These are phyloP conservation scores for Tripidium arundinaceum DNA, from an alignment of 202 grass and related monocot genomes.

Conservation along the genomic window DNA sequence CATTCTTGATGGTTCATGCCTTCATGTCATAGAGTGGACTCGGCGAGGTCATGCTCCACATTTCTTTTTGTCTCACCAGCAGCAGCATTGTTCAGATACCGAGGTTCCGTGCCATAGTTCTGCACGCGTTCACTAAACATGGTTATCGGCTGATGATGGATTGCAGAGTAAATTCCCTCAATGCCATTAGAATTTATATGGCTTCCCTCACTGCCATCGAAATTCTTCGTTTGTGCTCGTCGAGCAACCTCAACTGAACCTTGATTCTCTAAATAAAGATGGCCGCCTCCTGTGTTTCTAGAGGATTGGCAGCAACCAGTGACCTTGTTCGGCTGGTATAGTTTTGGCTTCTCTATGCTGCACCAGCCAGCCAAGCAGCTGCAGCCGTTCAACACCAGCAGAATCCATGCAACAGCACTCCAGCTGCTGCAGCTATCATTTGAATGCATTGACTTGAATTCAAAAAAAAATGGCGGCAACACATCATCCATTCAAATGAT, in stretches of 20 bases:
- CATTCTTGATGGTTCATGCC: neutral
- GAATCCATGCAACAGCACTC: too few relatives aligned
- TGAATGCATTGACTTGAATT: too few relatives aligned
- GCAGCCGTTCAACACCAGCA: too few relatives aligned
- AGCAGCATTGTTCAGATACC: neutral
- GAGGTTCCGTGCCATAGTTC: neutral
- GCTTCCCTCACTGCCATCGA: neutral
- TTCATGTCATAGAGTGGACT: neutral
- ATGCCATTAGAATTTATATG: neutral
- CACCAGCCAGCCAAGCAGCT: too few relatives aligned
- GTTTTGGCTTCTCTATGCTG: too few relatives aligned
- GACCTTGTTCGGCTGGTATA: too few relatives aligned
- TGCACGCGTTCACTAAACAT: neutral
- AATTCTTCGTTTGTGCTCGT: neutral
- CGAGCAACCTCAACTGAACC: neutral
- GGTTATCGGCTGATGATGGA: neutral
- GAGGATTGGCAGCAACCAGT: neutral
- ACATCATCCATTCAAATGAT: too few relatives aligned
- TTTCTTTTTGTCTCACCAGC: neutral
- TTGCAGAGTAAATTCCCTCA: neutral
- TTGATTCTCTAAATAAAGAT: neutral
- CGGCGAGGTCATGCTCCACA: neutral
- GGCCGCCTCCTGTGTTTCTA: neutral
- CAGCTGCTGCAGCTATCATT: too few relatives aligned
- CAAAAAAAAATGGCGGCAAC: too few relatives aligned